Evolutionary conservation across 2,329 filamentous ascomycete species (phyloP).

Genomic region (Lachnellula cervina): DNA sequence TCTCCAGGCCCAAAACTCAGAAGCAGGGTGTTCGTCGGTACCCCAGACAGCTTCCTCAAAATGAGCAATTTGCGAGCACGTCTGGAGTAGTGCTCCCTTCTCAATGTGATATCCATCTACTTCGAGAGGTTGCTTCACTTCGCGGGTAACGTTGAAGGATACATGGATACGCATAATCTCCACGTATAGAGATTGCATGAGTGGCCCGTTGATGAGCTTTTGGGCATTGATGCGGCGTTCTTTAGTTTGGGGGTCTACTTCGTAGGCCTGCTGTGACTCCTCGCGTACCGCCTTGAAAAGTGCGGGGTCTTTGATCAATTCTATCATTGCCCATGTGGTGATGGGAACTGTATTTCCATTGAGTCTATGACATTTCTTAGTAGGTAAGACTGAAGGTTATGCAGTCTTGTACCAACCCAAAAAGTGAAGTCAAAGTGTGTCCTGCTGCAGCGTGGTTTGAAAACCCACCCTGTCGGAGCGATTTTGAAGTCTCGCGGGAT

Average conservation of each 20-base stretch:
- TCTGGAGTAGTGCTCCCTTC: conserved; percentile 12
- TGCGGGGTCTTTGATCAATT: conserved; percentile 11
- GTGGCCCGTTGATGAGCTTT: conserved; percentile 7
- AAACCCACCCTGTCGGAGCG: conserved; percentile 3
- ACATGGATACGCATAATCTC: conserved; percentile 10
- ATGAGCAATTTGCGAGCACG: conserved; percentile 11
- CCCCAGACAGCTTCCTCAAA: conserved; percentile 11
- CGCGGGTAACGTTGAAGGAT: conserved; percentile 9
- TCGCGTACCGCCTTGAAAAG: conserved; percentile 10
- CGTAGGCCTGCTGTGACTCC: background rate
- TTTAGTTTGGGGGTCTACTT: conserved; percentile 1
- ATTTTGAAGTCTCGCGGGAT: conserved; percentile 2
- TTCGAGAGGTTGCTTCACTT: conserved; percentile 7
- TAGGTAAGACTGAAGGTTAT: background rate
- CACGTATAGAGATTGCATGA: conserved; percentile 11
- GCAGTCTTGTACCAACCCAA: conserved; percentile 8
- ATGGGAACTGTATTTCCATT: conserved; percentile 17
- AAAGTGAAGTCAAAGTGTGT: conserved; percentile 7
- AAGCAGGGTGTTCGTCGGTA: conserved; percentile 10
- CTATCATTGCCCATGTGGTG: conserved; percentile 14
- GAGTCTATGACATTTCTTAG: conserved; percentile 8
- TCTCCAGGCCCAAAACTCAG: conserved; percentile 15
- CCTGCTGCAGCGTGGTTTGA: conserved; percentile 5
- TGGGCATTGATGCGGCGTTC: conserved; percentile 8
- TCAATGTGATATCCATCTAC: conserved; percentile 14